Evolutionary conservation across 805 yeast genomes (phyloP), one percentile per base, ranked within the genome.

Genomic region (Teunomyces panamensis): DNA sequence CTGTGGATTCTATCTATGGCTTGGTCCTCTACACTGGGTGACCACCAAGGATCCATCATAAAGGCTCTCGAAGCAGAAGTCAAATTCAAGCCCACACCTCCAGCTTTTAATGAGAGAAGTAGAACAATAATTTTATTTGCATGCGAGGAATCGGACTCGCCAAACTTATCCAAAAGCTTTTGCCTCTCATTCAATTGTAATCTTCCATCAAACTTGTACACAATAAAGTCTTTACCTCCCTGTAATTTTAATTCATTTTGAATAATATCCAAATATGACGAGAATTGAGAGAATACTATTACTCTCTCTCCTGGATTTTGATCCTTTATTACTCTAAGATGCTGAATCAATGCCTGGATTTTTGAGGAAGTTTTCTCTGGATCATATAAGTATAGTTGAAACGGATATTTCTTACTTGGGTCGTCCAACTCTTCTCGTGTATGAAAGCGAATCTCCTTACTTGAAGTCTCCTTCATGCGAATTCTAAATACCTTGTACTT

Each of bases 41-140:
- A 87, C 97, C 97, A 91, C 94, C 96, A 91, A 0, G 97, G 97
- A 59, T 91, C 97, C 89, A 92, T 85, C 79, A 91, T 76, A 56
- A 83, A 89, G 2, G 95, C 97, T 30, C 80, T 76, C 0, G 88
- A 85, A 0, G 97, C 96, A 44, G 84, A 81, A 0, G 96, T 91
- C 50, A 91, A 69, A 59, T 91, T 91, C 52, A 91, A 72, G 0
- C 97, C 97, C 9, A 90, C 96, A 6, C 97, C 97, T 20, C 97
- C 97, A 0, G 97, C 96, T 63, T 89, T 91, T 52, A 90, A 68
- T 6, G 96, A 86, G 14, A 91, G 62, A 17, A 91, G 68, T 9
- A 91, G 62, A 1, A 91, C 77, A 3, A 78, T 74, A 9, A 71
- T 55, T 30, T 59, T 52, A 55, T 64, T 54, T 2, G 67, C 59